These are phyloP conservation scores for Coccomyxa sp. DNA, from an alignment of 139 green algal genomes.

Conservation along the genomic window DNA sequence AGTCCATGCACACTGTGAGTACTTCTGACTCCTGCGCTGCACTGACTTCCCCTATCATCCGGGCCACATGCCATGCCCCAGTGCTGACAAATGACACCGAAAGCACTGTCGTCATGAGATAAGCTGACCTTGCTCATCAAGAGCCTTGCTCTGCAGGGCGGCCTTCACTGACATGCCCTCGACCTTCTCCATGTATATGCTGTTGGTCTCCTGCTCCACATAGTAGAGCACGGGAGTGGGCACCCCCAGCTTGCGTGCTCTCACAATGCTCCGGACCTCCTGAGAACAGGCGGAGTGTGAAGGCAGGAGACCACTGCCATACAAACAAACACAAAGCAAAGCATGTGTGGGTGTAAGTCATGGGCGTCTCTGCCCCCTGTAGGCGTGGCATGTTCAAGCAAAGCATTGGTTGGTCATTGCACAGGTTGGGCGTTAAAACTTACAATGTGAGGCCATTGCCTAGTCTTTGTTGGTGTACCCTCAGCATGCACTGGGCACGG, in stretches of 20 bases:
- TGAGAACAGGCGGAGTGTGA: slow-evolving; percentile 18
- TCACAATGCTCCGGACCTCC: slow-evolving; percentile 64
- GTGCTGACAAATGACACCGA: neutral
- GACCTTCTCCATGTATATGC: slow-evolving; percentile 70
- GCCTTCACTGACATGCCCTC: slow-evolving; percentile 60
- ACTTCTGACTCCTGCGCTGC: too few species aligned
- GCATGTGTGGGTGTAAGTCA: neutral
- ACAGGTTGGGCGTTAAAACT: too few species aligned
- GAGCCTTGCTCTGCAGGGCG: slow-evolving; percentile 19
- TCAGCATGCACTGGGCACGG: too few species aligned
- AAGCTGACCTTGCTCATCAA: slow-evolving; percentile 1
- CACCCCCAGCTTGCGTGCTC: slow-evolving; percentile 68
- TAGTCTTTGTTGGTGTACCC: too few species aligned
- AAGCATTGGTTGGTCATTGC: too few species aligned
- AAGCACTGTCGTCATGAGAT: neutral
- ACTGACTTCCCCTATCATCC: too few species aligned
- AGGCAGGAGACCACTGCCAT: too few species aligned
- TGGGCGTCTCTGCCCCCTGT: too few species aligned
- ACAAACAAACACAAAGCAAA: neutral
- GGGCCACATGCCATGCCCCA: neutral
- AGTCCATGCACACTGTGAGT: neutral
- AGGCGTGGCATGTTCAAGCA: too few species aligned
- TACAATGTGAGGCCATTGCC: too few species aligned
- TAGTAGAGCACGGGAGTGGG: slow-evolving; percentile 57
- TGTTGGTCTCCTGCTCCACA: slow-evolving; percentile 49